Evolutionary conservation across 176 grass and related monocot species (phyloP), one percentile per base, ranked within the genome.

Genomic region (Carex cristatella): DNA sequence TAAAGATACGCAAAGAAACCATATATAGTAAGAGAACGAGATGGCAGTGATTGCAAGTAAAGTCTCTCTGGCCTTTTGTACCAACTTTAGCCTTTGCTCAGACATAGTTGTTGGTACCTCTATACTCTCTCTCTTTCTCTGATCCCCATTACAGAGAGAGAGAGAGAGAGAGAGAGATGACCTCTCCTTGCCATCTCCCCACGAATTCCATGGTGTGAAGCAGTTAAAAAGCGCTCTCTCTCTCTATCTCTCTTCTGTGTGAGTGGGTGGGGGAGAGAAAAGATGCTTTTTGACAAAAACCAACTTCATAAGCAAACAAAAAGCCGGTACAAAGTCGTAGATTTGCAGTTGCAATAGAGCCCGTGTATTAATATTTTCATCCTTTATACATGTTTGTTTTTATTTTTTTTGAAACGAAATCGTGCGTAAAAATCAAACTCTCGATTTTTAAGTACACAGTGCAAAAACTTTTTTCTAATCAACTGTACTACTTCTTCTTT

Each of bases 281-380:
- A 83, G 80, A 54, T 83, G 80, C 80, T 83, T 65, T 83, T 63
- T 83, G 80, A 83, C 80, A 83, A 68, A 49, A 83, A 53, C 80
- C 42, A 83, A 16, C 37, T 32, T 30, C 80, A 68, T 51, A 83
- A 68, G 80, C 42, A 83, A 83, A 68, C 80, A 68, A 83, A 61
- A 49, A 68, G 51, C 23, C 4, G 18, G 42, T 74, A 74, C 42
- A 74, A 51, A 74, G 70, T 51, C 70, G 70, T 77, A 56, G 48
- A 77, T 27, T 77, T 77, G 73, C 49, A 56, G 32, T 14, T 7
- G 72, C 10, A 8, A 10, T 4, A 46, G 10, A 51, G n/a, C 69
- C 42, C 69, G 42, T 73, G 3, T 77, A 56, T 55, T 73, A 53
- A 74, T 23, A 23, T 23, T 51, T 12, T 13, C 3, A 28, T 23